Conservation (phyloP, 225 moss, liverwort and hornwort species). For the Pseudoscleropodium purum region DNA sequence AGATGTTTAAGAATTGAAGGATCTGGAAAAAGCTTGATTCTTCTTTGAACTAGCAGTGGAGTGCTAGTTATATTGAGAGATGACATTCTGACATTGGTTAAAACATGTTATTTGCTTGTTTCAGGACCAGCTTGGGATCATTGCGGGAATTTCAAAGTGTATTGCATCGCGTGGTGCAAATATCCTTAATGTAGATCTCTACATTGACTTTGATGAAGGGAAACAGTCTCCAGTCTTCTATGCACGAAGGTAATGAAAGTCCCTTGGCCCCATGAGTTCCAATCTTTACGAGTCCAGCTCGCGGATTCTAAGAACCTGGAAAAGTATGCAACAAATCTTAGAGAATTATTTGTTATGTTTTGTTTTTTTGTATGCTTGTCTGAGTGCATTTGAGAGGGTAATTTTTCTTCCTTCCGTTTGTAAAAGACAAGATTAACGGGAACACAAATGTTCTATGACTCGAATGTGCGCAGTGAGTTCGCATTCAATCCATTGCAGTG, state of each 20-base stretch:
- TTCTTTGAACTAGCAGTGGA: neutral
- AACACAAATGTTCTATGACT: neutral
- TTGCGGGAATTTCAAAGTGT: constrained; percentile 80
- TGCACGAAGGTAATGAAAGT: constrained; percentile 63
- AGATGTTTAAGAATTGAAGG: neutral
- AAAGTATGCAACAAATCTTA: neutral
- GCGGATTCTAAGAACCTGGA: neutral
- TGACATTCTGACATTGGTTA: neutral
- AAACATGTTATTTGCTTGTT: neutral
- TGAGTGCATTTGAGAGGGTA: neutral
- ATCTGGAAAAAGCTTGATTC: neutral
- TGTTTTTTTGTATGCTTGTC: neutral
- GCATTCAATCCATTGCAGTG: constrained; percentile 81
- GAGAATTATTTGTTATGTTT: neutral
- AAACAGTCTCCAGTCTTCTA: constrained; percentile 69
- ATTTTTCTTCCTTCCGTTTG: neutral
- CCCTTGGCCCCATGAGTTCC: neutral
- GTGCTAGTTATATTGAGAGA: neutral
- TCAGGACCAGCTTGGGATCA: constrained; percentile 94
- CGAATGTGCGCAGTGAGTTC: constrained; percentile 67
- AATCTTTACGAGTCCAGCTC: neutral
- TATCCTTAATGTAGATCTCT: constrained; percentile 84
- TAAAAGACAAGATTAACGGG: neutral
- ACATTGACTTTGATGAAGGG: constrained; percentile 76
- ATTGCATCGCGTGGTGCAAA: constrained; percentile 84